Evolutionary conservation across 1,139 yeast genomes (phyloP), one percentile per base, ranked within the genome.

Genomic region (Yamadazyma dushanensis): DNA sequence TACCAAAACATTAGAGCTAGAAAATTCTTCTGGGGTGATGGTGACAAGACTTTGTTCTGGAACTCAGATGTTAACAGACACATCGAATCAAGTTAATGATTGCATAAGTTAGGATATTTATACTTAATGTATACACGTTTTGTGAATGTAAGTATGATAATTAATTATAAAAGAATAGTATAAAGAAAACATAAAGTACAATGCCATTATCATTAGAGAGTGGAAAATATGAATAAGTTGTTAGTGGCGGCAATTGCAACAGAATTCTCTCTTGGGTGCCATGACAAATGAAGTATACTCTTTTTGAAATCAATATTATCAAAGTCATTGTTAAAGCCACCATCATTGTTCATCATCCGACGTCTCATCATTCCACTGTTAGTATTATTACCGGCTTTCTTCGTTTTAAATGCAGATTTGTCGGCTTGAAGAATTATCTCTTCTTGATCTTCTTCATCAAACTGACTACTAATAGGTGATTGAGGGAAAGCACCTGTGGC

Each of bases 201-300:
- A 25, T 38, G 41, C 36, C 40, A 34, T 34, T 31, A 39, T 36
- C 39, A 26, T 44, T 62, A 81, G 53, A 80, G 70, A 43, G 87
- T 80, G 38, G 87, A 80, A 59, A 83, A 82, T 46, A 84, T 83
- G 66, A 84, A 84, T 56, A 87, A 75, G 66, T 94, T 94, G 68
- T 94, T 94, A 18, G 99, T 94, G 21, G 98, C 98, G 34, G 97
- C 98, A 56, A 94, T 87, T 29, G 98, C 98, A 49, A 94, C 96
- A 34, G 95, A 83, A 66, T 92, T 88, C 66, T 94, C 98, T 54
- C 73, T 76, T 46, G 98, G 98, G 69, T 94, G 98, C 98, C 99
- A 94, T 57, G 97, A 89, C 62, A 89, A 74, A 66, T 92, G 97
- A 63, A 92, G 75, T 47, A 94, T 90, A 63, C 89, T 85, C 75